phyloP scores from a whole-genome alignment of 1,139 yeast genomes.

The Pneumocystis jirovecii region DNA sequence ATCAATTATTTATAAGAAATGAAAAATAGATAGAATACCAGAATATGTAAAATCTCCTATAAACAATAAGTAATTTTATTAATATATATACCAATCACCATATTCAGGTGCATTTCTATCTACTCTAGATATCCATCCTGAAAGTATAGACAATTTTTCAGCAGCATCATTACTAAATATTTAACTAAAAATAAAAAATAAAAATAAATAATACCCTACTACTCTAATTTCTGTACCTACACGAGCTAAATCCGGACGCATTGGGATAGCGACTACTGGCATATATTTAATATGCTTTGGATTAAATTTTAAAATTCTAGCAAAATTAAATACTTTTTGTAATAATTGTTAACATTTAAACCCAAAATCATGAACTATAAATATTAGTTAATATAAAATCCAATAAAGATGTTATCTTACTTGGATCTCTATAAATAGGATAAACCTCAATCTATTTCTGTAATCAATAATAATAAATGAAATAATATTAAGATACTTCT shows the following conservation, averaged over 20 bases:
- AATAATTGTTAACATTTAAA: conserved; percentile 12
- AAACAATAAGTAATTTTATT: neutral
- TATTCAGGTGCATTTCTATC: conserved; percentile 94
- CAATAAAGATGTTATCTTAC: neutral
- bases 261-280: conserved; percentile 47
- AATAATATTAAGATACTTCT: conserved; percentile 66
- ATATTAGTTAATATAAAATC: conserved; percentile 15
- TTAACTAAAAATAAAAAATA: neutral
- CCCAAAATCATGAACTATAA: conserved; percentile 72
- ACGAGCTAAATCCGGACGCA: conserved; percentile 68
- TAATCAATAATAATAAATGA: conserved; percentile 28
- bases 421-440: neutral
- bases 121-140: conserved; percentile 78
- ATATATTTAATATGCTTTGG: conserved; percentile 60
- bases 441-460: neutral
- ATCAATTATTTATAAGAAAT: neutral
- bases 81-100: conserved; percentile 62
- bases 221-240: conserved; percentile 89
- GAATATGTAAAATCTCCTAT: neutral
- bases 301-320: conserved; percentile 51
- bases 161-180: conserved; percentile 60
- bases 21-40: neutral
- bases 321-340: conserved; percentile 4
- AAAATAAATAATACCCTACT: conserved; percentile 38
- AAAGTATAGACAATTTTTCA: conserved; percentile 72